phyloP scores from a whole-genome alignment of 139 green algal species.

The Limnomonas spitsbergensis region DNA sequence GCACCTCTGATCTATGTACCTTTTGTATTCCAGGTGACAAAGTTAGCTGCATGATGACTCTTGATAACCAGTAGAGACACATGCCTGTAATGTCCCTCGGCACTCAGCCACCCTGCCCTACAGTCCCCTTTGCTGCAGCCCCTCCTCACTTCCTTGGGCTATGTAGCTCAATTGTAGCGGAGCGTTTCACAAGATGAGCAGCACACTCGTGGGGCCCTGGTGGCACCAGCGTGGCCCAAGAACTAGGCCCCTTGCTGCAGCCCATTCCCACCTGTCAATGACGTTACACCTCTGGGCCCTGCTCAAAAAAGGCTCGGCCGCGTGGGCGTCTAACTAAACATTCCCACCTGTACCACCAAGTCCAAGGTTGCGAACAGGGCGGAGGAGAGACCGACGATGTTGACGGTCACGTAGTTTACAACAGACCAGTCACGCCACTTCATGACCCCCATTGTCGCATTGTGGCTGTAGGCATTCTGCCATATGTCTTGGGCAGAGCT shows the following conservation, averaged over 20 bases:
- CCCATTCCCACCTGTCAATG: no score
- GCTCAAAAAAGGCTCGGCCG: not conserved
- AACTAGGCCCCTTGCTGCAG: no score
- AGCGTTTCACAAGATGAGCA: not conserved
- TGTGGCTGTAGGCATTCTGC: not conserved
- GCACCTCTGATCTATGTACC: no score
- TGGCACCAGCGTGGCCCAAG: no score
- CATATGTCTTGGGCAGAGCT: not conserved
- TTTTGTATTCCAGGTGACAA: no score
- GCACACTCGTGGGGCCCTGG: not conserved
- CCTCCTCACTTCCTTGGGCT: no score
- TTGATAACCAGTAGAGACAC: no score
- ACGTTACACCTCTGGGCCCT: no score
- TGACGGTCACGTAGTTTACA: not conserved
- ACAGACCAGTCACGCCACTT: not conserved
- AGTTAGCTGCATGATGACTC: no score
- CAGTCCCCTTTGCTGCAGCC: no score
- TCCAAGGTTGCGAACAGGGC: not conserved
- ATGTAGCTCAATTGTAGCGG: not conserved
- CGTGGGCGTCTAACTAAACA: not conserved
- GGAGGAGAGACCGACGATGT: not conserved
- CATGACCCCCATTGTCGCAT: not conserved
- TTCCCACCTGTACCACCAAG: not conserved
- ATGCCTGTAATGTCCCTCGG: no score
- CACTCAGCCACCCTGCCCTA: no score